These are phyloP conservation scores for Talaromyces wortmannii DNA, from an alignment of 495 filamentous ascomycete species.

Conservation along the genomic window DNA sequence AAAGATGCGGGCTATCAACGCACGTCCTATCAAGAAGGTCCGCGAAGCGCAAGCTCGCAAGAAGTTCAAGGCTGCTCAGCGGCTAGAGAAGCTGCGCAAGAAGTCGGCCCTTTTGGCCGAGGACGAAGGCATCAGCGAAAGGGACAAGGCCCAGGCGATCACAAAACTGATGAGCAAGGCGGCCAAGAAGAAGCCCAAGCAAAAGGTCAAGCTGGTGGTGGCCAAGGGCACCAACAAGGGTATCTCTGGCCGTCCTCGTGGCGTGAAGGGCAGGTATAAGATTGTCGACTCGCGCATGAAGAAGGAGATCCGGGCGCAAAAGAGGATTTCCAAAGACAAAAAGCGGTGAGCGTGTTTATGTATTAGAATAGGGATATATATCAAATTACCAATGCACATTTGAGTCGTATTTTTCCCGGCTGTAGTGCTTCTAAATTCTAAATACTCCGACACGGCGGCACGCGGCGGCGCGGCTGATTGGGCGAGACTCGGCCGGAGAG, in stretches of 20 bases:
- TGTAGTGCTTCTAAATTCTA: slow-evolving; percentile 6
- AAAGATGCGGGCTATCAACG: slow-evolving; percentile 88
- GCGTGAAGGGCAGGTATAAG: slow-evolving; percentile 97
- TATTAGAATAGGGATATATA: not conserved
- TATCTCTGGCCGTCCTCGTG: slow-evolving; percentile 66
- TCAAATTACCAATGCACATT: not conserved
- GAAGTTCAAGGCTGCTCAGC: slow-evolving; percentile 89
- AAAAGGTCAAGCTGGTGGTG: slow-evolving; percentile 82
- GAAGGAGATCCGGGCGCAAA: slow-evolving; percentile 93
- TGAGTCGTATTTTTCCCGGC: slow-evolving; percentile 9
- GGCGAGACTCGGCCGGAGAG: slow-evolving; percentile 5
- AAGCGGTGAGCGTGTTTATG: slow-evolving; percentile 14
- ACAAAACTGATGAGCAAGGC: slow-evolving; percentile 73
- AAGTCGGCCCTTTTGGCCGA: slow-evolving; percentile 82
- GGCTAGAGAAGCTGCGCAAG: slow-evolving; percentile 88
- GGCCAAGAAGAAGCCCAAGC: slow-evolving; percentile 77
- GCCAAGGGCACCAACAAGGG: slow-evolving; percentile 81
- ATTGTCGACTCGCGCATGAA: slow-evolving; percentile 96
- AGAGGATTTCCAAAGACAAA: slow-evolving; percentile 69
- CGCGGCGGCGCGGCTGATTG: not conserved
- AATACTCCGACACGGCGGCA: slow-evolving; percentile 2
- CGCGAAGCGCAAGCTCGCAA: slow-evolving; percentile 91
- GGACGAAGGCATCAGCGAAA: slow-evolving; percentile 87
- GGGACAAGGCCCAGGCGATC: slow-evolving; percentile 87
- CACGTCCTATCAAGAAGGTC: slow-evolving; percentile 98